phyloP scores from a whole-genome alignment of 345 rosid genomes.

The Lepidium africanum region DNA sequence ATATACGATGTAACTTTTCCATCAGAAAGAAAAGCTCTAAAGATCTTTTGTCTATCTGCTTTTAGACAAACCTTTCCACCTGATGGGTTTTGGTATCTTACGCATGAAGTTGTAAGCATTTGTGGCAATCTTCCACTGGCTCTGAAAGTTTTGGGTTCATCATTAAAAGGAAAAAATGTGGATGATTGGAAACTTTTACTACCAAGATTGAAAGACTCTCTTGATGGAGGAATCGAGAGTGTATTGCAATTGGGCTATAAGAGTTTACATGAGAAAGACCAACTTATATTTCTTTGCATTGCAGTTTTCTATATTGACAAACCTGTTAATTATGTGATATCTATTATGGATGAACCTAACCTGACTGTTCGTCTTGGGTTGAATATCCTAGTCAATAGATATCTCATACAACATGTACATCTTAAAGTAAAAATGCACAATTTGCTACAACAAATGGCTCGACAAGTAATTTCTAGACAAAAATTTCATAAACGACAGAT shows the following conservation, averaged over 20 bases:
- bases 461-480: neutral
- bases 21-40: neutral
- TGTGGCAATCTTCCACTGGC: neutral
- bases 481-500: neutral
- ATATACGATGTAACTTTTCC: neutral
- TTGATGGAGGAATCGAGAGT: neutral
- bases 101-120: neutral
- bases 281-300: conserved; percentile 21
- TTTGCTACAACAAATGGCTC: conserved; percentile 8
- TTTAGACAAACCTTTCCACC: neutral
- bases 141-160: neutral
- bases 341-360: neutral
- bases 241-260: conserved; percentile 14
- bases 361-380: neutral
- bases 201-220: neutral
- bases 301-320: neutral
- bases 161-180: neutral
- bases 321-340: neutral
- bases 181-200: neutral
- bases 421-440: conserved; percentile 1
- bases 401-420: neutral
- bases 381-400: neutral
- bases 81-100: neutral
- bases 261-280: neutral
- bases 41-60: neutral